phyloP scores from a whole-genome alignment of 192 early-diverging fungal genomes.

The Rhizoclosmatium globosum region DNA sequence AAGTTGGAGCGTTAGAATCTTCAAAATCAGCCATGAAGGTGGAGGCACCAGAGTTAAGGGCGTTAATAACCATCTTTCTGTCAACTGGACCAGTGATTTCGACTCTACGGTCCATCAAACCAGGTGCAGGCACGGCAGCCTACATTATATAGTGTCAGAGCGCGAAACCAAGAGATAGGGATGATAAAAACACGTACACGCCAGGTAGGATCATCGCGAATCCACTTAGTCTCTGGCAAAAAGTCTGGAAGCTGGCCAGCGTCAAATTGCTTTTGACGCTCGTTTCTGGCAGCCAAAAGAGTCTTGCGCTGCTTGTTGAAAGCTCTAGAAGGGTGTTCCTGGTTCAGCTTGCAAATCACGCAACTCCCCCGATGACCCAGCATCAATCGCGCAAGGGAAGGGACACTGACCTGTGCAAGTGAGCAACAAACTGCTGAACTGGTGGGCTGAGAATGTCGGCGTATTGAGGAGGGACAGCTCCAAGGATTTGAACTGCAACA shows the following conservation, averaged over 20 bases:
- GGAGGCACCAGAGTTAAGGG: slow-evolving; percentile 91
- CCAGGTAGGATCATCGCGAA: slow-evolving; percentile 92
- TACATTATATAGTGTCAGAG: slow-evolving; percentile 12
- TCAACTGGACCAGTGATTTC: slow-evolving; percentile 98
- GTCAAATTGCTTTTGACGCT: slow-evolving; percentile 83
- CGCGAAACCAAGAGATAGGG: background rate
- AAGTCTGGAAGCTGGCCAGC: slow-evolving; percentile 84
- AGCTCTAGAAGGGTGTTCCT: slow-evolving; percentile 39
- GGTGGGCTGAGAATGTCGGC: slow-evolving; percentile 82
- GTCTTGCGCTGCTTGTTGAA: slow-evolving; percentile 92
- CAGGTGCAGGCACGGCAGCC: slow-evolving; percentile 89
- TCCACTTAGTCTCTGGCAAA: slow-evolving; percentile 88
- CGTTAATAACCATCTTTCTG: slow-evolving; percentile 99
- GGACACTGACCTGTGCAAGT: slow-evolving; percentile 74
- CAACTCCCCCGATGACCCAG: background rate
- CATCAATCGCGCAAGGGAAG: background rate
- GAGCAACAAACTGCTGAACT: slow-evolving; percentile 87
- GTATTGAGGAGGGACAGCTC: slow-evolving; percentile 56
- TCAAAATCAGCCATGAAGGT: slow-evolving; percentile 99
- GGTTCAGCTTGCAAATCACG: background rate
- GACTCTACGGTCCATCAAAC: slow-evolving; percentile 89
- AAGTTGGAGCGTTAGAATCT: slow-evolving; percentile 98
- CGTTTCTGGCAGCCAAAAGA: slow-evolving; percentile 81
- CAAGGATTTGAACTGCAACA: slow-evolving; percentile 54
- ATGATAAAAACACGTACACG: slow-evolving; percentile 47